Evolutionary conservation across 192 early-diverging fungal genomes (phyloP).

Genomic region (Rhizoclosmatium globosum): DNA sequence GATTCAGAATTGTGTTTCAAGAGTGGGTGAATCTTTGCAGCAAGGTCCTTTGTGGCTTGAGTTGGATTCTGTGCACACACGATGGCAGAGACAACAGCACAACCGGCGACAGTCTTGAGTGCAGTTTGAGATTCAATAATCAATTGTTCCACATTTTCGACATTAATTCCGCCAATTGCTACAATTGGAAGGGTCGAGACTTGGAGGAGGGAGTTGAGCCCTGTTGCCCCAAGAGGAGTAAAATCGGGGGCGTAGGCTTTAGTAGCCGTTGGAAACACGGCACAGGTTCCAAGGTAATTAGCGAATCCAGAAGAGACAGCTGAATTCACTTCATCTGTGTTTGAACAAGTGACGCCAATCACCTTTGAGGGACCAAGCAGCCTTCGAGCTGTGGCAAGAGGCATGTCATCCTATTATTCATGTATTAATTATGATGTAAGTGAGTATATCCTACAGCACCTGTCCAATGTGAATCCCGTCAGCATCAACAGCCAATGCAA

Average conservation of each 20-base stretch:
- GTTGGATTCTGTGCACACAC: slow-evolving; percentile 67
- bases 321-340: slow-evolving; percentile 67
- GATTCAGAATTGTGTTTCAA: not conserved
- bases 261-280: slow-evolving; percentile 70
- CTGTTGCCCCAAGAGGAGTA: not conserved
- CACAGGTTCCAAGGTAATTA: slow-evolving; percentile 84
- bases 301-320: slow-evolving; percentile 71
- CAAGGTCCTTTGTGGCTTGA: slow-evolving; percentile 46
- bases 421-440: not conserved
- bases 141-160: slow-evolving; percentile 68
- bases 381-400: slow-evolving; percentile 66
- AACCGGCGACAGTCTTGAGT: slow-evolving; percentile 59
- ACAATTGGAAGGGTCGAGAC: slow-evolving; percentile 59
- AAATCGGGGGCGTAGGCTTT: slow-evolving; percentile 8
- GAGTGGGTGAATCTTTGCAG: not conserved
- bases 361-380: slow-evolving; percentile 80
- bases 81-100: slow-evolving; percentile 87
- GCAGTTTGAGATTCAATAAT: slow-evolving; percentile 46
- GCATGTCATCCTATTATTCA: slow-evolving; percentile 69
- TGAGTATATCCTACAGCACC: not conserved
- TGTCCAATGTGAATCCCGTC: slow-evolving; percentile 90
- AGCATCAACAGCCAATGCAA: slow-evolving; percentile 83
- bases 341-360: slow-evolving; percentile 77
- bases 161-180: slow-evolving; percentile 84
- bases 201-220: not conserved